Percentiles rank a stretch among this genome's conserved stretches.
These are phyloP conservation scores for Hypholoma fasciculare DNA, from an alignment of 768 basidiomycete species.

Conservation along the genomic window DNA sequence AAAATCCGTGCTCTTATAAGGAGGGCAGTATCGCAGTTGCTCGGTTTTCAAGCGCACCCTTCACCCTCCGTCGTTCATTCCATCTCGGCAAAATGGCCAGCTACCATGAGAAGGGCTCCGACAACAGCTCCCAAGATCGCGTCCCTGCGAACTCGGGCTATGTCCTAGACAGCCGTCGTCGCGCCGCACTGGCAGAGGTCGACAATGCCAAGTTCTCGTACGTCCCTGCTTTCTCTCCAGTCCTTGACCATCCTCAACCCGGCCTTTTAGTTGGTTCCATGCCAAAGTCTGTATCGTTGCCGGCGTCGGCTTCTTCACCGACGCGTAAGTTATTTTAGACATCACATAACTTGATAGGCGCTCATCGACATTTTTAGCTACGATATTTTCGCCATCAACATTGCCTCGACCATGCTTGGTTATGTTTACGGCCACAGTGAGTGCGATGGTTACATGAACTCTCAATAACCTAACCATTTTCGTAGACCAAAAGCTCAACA, in stretches of 20 bases:
- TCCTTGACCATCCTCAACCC: background rate
- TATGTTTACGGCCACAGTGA: conserved; percentile 65
- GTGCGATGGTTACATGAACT: background rate
- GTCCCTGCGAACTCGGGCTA: conserved; percentile 31
- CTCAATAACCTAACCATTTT: background rate
- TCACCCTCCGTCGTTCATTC: conserved; percentile 7
- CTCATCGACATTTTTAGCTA: conserved; percentile 39
- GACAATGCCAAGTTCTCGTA: conserved; percentile 87
- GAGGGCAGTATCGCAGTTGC: background rate
- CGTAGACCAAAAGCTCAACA: conserved; percentile 38
- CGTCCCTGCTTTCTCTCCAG: conserved; percentile 22
- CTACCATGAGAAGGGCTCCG: conserved; percentile 40
- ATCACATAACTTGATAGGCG: conserved; percentile 13
- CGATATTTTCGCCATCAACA: conserved; percentile 90
- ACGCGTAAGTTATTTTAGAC: conserved; percentile 52
- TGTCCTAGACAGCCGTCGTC: conserved; percentile 67
- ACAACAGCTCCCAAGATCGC: conserved; percentile 28
- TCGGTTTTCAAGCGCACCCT: background rate
- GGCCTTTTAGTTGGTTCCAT: conserved; percentile 70
- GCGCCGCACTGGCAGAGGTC: conserved; percentile 81
- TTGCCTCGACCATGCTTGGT: conserved; percentile 80
- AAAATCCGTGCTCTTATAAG: background rate
- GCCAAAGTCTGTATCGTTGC: conserved; percentile 70
- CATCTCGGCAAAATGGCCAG: conserved; percentile 27
- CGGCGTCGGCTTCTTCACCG: conserved; percentile 91